Evolutionary conservation across 1,284 basidiomycete species (phyloP).

Genomic region (Inonotus obliquus): DNA sequence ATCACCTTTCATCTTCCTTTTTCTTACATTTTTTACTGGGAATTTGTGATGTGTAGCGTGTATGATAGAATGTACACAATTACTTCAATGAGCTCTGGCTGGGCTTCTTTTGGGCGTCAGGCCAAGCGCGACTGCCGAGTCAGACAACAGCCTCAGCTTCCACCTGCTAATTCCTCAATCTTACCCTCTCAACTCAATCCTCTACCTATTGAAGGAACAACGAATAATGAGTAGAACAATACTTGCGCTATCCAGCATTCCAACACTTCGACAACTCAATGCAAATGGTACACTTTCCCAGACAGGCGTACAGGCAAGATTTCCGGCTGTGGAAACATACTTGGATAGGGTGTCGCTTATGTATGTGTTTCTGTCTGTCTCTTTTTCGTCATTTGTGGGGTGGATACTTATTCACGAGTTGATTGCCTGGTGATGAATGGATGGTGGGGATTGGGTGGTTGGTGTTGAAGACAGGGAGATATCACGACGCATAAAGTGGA

Average conservation of each 20-base stretch:
- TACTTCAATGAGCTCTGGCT: too few species aligned
- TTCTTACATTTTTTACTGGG: neutral
- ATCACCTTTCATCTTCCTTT: too few species aligned
- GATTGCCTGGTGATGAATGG: neutral
- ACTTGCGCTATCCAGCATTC: constrained; percentile 40
- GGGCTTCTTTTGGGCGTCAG: too few species aligned
- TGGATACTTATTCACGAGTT: neutral
- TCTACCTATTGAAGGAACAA: neutral
- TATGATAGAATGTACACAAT: too few species aligned
- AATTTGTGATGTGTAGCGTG: neutral
- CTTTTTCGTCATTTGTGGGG: neutral
- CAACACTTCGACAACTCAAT: constrained; percentile 50
- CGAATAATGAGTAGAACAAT: constrained; percentile 7
- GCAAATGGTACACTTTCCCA: constrained; percentile 25
- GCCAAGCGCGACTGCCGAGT: too few species aligned
- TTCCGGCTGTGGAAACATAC: constrained; percentile 33
- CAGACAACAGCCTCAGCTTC: too few species aligned
- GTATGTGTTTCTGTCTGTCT: constrained; percentile 36
- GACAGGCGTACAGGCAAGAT: constrained; percentile 31
- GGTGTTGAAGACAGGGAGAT: constrained; percentile 60
- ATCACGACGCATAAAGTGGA: constrained; percentile 72
- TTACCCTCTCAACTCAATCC: neutral
- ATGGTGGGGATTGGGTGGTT: neutral
- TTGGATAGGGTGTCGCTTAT: constrained; percentile 56
- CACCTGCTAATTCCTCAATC: neutral